phyloP scores from a whole-genome alignment of 2,329 filamentous ascomycete species.

The Parastagonospora nodorum region DNA sequence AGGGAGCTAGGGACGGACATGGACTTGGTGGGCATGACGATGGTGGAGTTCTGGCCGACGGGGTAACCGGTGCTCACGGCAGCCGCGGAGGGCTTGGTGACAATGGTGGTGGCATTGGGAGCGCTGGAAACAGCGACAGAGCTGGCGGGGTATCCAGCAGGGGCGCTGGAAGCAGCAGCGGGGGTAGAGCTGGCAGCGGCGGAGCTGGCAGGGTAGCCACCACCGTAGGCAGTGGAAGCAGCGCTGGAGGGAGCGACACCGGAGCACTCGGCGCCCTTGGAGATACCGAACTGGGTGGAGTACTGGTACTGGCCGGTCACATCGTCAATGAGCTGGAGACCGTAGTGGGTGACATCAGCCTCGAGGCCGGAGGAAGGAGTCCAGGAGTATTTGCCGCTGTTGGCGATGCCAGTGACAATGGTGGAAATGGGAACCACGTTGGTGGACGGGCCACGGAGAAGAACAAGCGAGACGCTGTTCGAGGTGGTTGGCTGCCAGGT shows the following conservation, averaged over 20 bases:
- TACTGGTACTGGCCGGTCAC: slow-evolving; percentile 63
- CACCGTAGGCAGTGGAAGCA: slow-evolving; percentile 5
- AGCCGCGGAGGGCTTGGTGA: slow-evolving; percentile 16
- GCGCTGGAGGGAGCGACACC: slow-evolving; percentile 24
- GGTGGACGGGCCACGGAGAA: slow-evolving; percentile 63
- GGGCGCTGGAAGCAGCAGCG: slow-evolving; percentile 9
- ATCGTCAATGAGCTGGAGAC: slow-evolving; percentile 66
- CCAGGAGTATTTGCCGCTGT: slow-evolving; percentile 63
- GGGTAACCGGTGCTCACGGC: slow-evolving; percentile 27
- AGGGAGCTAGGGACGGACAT: slow-evolving; percentile 39
- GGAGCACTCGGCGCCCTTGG: slow-evolving; percentile 44
- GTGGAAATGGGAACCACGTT: slow-evolving; percentile 59
- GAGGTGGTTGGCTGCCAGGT: slow-evolving; percentile 59
- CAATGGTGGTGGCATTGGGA: slow-evolving; percentile 18
- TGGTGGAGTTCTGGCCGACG: slow-evolving; percentile 24
- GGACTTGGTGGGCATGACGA: slow-evolving; percentile 43
- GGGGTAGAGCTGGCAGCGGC: slow-evolving; percentile 10
- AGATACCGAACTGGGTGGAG: slow-evolving; percentile 66
- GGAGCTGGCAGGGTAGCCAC: slow-evolving; percentile 22
- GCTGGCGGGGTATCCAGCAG: slow-evolving; percentile 15
- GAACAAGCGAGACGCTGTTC: slow-evolving; percentile 61
- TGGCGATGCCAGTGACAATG: slow-evolving; percentile 56
- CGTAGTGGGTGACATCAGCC: slow-evolving; percentile 59
- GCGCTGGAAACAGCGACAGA: slow-evolving; percentile 23
- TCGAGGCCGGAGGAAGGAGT: slow-evolving; percentile 56